These are phyloP conservation scores for Fallopia convolvulus DNA, from an alignment of 148 eudicot species.

Conservation along the genomic window DNA sequence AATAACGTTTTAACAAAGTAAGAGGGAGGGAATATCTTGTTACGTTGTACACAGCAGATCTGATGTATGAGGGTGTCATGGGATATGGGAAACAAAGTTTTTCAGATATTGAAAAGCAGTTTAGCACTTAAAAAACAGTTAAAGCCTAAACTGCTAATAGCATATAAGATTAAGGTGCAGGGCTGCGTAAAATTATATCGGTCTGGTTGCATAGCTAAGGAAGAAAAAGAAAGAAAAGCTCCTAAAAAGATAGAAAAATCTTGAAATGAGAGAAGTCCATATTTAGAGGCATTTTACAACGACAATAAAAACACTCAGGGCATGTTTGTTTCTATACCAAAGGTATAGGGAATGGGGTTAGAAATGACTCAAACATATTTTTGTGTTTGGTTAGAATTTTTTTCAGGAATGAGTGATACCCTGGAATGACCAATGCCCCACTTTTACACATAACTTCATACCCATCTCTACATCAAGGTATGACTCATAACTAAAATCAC, in stretches of 20 bases:
- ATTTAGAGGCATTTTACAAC: neutral
- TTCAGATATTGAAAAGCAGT: no score
- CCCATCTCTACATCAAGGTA: no score
- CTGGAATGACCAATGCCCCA: no score
- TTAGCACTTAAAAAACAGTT: neutral
- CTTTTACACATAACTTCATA: no score
- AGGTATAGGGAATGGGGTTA: no score
- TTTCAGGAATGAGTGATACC: no score
- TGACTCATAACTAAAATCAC: no score
- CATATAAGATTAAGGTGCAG: neutral
- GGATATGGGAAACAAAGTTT: neutral
- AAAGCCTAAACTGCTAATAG: neutral
- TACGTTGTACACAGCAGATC: neutral
- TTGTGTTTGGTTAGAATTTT: no score
- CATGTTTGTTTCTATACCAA: no score
- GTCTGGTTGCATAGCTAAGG: neutral
- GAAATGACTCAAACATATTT: no score
- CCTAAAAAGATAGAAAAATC: neutral
- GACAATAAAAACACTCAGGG: neutral
- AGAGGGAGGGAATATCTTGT: neutral
- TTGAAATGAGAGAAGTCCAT: neutral
- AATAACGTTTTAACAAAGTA: neutral
- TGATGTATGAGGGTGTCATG: neutral
- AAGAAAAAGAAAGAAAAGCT: neutral
- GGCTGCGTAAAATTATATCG: neutral